Evolutionary conservation across 2,329 filamentous ascomycete species (phyloP).

Genomic region (Talaromyces sp.): DNA sequence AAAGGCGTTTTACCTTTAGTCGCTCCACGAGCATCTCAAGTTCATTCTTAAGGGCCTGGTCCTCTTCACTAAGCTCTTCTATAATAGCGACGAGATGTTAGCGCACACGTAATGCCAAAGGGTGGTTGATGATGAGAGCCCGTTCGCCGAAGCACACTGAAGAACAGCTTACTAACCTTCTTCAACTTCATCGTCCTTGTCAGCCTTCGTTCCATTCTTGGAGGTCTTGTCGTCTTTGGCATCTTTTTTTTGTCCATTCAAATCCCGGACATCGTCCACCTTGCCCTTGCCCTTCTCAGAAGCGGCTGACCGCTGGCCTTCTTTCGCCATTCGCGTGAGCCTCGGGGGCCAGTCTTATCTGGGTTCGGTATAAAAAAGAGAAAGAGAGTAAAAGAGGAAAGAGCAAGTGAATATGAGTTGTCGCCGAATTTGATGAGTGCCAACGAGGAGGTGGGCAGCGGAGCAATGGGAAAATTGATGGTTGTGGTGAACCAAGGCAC

Average conservation of each 20-base stretch:
- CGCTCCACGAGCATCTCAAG: conserved; percentile 97
- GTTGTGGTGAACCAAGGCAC: not conserved
- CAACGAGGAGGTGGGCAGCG: not conserved
- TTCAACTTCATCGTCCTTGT: conserved; percentile 60
- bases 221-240: conserved; percentile 65
- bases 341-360: conserved; percentile 8
- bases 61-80: conserved; percentile 95
- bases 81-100: conserved; percentile 34
- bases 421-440: not conserved
- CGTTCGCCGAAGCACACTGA: not conserved
- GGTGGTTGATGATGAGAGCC: conserved; percentile 2
- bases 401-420: not conserved
- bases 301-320: conserved; percentile 77
- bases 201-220: conserved; percentile 63
- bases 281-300: conserved; percentile 97
- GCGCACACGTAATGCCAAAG: conserved; percentile 24
- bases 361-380: not conserved
- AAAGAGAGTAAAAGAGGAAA: not conserved
- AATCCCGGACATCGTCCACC: conserved; percentile 63
- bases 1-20: conserved; percentile 63
- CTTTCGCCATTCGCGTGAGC: conserved; percentile 71
- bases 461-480: not conserved
- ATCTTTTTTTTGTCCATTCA: conserved; percentile 48
- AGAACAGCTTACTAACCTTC: conserved; percentile 44
- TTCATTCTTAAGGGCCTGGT: conserved; percentile 96